A percentile compares a stretch with the other conserved stretches of the same genome.
These are phyloP conservation scores for Penicillium cosmopolitanum DNA, from an alignment of 495 filamentous ascomycete species.

Conservation along the genomic window DNA sequence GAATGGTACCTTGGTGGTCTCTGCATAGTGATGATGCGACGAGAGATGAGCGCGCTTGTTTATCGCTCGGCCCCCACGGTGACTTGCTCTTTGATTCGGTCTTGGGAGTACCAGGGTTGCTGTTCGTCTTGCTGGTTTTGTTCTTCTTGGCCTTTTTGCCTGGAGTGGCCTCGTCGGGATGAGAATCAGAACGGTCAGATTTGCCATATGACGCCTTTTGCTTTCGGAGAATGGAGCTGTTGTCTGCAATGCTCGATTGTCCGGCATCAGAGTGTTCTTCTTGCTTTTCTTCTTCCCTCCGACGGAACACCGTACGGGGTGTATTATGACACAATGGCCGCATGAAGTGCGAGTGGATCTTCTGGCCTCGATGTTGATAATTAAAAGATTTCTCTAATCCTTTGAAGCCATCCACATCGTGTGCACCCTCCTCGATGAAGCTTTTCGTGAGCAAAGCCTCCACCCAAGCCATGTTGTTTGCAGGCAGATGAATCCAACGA, in stretches of 20 bases:
- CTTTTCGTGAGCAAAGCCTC: constrained; percentile 66
- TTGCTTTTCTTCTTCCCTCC: constrained; percentile 41
- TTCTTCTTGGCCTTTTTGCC: constrained; percentile 41
- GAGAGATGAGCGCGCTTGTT: constrained; percentile 20
- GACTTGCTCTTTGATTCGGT: constrained; percentile 43
- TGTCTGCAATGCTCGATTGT: constrained; percentile 12
- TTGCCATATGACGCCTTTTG: constrained; percentile 33
- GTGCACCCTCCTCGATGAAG: constrained; percentile 68
- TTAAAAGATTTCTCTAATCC: constrained; percentile 66
- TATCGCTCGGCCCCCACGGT: constrained; percentile 25
- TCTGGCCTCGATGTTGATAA: constrained; percentile 65
- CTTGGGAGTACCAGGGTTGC: constrained; percentile 37
- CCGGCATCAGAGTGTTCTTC: constrained; percentile 32
- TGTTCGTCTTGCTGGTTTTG: constrained; percentile 46
- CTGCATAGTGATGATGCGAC: constrained; percentile 33
- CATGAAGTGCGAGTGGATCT: constrained; percentile 70
- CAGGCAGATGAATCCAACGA: constrained; percentile 72
- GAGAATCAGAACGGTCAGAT: constrained; percentile 32
- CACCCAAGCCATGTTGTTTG: constrained; percentile 63
- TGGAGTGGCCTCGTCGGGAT: constrained; percentile 33
- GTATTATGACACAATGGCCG: constrained; percentile 64
- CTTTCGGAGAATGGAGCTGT: constrained; percentile 24
- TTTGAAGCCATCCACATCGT: constrained; percentile 70
- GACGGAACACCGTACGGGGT: constrained; percentile 43
- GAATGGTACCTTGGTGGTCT: constrained; percentile 27